These are phyloP conservation scores for Sisymbrium irio DNA, from an alignment of 345 rosid genomes.

Conservation along the genomic window DNA sequence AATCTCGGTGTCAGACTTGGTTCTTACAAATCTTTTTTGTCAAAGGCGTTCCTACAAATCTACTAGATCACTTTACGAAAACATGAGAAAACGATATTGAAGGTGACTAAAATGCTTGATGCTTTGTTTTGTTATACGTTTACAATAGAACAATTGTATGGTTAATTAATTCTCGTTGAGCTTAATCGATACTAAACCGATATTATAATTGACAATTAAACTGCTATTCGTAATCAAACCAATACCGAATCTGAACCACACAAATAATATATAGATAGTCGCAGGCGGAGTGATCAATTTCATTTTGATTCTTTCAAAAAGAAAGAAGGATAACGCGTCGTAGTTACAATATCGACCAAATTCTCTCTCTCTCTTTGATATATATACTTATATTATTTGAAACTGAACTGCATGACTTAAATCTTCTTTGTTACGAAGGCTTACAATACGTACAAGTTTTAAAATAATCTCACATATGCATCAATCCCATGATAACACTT, in stretches of 20 bases:
- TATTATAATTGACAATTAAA: neutral
- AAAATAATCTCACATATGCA: neutral
- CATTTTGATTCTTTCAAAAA: neutral
- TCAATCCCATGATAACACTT: conserved; percentile 21
- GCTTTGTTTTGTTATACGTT: neutral
- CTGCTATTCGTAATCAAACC: neutral
- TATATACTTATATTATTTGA: neutral
- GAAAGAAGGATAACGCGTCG: neutral
- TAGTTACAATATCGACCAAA: neutral
- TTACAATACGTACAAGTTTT: neutral
- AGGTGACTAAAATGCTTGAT: neutral
- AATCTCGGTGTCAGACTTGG: neutral
- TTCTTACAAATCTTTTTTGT: neutral
- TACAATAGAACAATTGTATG: neutral
- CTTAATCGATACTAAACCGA: neutral
- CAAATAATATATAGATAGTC: neutral
- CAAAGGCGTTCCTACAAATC: neutral
- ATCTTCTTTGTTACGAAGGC: neutral
- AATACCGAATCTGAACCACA: neutral
- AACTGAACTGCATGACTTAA: neutral
- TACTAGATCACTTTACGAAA: neutral
- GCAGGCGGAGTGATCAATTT: neutral
- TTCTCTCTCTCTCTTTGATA: neutral
- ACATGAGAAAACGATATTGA: neutral
- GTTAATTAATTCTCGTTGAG: neutral